Conservation (phyloP, 139 green algal species). For the Diplosphaera chodatii region DNA sequence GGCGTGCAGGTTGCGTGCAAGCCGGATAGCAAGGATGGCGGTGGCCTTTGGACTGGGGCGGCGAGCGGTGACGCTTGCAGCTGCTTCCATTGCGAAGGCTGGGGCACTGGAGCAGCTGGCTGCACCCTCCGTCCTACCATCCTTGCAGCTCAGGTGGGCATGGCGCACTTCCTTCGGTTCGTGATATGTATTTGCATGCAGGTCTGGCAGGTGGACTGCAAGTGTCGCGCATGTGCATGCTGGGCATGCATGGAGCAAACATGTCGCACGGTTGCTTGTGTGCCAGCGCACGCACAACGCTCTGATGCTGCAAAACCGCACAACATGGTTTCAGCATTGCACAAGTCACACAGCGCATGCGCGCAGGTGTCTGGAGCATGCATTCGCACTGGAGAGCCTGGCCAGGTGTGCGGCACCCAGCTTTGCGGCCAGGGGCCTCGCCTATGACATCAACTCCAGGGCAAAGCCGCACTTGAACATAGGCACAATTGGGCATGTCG, state of each 20-base stretch:
- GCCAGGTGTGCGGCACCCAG: not conserved
- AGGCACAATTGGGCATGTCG: constrained; percentile 97
- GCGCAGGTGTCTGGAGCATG: not conserved
- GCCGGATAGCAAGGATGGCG: not conserved
- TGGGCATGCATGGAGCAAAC: too few species aligned
- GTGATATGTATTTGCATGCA: too few species aligned
- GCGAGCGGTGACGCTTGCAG: not conserved
- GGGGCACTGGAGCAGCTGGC: not conserved
- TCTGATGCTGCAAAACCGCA: too few species aligned
- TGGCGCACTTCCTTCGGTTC: too few species aligned
- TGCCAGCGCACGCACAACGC: too few species aligned
- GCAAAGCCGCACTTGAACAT: constrained; percentile 97
- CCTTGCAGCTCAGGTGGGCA: not conserved
- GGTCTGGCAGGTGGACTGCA: too few species aligned
- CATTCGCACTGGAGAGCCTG: not conserved
- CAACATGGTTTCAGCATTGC: too few species aligned
- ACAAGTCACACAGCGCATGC: not conserved
- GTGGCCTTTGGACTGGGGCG: not conserved
- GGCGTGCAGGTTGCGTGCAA: too few species aligned
- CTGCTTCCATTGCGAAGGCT: not conserved
- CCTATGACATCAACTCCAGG: constrained; percentile 84
- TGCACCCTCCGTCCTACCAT: too few species aligned
- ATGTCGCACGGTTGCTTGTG: too few species aligned
- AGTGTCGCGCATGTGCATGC: too few species aligned
- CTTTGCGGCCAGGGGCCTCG: constrained; percentile 7